A percentile compares a stretch with the other conserved stretches of the same genome.
Conservation (phyloP, 176 grass and related monocot species). For the Rhynchospora breviuscula region DNA sequence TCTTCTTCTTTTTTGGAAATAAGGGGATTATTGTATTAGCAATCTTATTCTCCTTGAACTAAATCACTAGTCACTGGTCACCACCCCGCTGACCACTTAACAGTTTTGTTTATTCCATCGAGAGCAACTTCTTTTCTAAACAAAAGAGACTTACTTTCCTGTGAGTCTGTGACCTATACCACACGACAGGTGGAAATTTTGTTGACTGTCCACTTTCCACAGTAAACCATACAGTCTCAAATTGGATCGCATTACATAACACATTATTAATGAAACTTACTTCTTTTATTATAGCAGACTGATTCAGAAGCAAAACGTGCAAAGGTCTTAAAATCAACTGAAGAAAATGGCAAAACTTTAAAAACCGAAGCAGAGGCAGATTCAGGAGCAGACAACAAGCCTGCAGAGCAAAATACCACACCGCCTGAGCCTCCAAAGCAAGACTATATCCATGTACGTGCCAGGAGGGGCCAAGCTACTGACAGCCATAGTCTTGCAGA, state of each 20-base stretch:
- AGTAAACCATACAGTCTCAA: not conserved
- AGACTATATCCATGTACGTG: conserved; percentile 96
- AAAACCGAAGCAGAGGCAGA: conserved; percentile 60
- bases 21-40: too few relatives aligned
- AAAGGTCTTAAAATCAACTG: conserved; percentile 52
- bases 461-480: conserved; percentile 95
- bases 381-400: conserved; percentile 49
- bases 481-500: conserved; percentile 97
- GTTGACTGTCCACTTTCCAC: not conserved
- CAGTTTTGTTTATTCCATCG: too few relatives aligned
- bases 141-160: not conserved
- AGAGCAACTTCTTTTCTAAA: not conserved
- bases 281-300: conserved; percentile 28
- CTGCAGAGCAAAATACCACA: conserved; percentile 43
- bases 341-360: conserved; percentile 37
- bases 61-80: too few relatives aligned
- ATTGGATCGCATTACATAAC: not conserved
- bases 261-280: not conserved
- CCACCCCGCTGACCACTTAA: too few relatives aligned
- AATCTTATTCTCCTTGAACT: too few relatives aligned
- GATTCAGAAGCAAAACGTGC: conserved; percentile 55
- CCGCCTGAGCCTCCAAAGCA: conserved; percentile 57
- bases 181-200: not conserved
- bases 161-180: not conserved
- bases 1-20: too few relatives aligned